These are phyloP conservation scores for Terfezia boudieri DNA, from an alignment of 495 filamentous ascomycete species.

Conservation along the genomic window DNA sequence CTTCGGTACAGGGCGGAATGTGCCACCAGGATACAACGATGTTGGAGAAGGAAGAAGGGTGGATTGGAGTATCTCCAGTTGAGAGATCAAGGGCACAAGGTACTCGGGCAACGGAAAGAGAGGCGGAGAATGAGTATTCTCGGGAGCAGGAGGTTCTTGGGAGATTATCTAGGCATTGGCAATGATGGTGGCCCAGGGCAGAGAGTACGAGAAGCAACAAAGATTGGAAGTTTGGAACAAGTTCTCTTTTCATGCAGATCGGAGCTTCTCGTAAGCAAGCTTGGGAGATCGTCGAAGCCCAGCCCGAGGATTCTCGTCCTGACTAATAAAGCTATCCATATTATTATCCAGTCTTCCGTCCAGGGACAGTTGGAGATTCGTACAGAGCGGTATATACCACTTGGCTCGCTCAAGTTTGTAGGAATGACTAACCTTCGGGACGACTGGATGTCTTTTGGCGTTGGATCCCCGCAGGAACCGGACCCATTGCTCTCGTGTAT, in stretches of 20 bases:
- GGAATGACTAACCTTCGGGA: constrained; percentile 59
- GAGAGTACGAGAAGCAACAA: constrained; percentile 49
- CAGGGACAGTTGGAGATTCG: constrained; percentile 62
- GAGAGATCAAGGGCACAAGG: constrained; percentile 69
- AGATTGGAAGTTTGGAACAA: constrained; percentile 39
- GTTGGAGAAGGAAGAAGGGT: constrained; percentile 79
- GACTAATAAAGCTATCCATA: constrained; percentile 67
- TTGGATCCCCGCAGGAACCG: constrained; percentile 69
- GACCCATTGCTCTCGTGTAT: constrained; percentile 82
- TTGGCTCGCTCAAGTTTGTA: constrained; percentile 73
- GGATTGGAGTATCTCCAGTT: constrained; percentile 71
- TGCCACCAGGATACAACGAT: constrained; percentile 79
- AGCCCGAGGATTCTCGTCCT: constrained; percentile 67
- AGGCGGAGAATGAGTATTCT: constrained; percentile 72
- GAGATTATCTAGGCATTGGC: constrained; percentile 80
- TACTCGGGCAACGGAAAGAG: constrained; percentile 72
- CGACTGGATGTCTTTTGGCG: constrained; percentile 87
- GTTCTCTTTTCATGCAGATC: constrained; percentile 74
- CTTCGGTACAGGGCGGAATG: constrained; percentile 78
- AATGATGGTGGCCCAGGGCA: constrained; percentile 62
- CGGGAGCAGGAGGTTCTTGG: constrained; percentile 77
- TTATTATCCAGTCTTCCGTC: constrained; percentile 62
- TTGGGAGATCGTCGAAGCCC: constrained; percentile 86
- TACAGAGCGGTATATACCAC: constrained; percentile 54
- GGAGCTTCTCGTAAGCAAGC: constrained; percentile 74